Conservation (phyloP, 2,329 filamentous ascomycete genomes). For the Nannizzia gypsea region DNA sequence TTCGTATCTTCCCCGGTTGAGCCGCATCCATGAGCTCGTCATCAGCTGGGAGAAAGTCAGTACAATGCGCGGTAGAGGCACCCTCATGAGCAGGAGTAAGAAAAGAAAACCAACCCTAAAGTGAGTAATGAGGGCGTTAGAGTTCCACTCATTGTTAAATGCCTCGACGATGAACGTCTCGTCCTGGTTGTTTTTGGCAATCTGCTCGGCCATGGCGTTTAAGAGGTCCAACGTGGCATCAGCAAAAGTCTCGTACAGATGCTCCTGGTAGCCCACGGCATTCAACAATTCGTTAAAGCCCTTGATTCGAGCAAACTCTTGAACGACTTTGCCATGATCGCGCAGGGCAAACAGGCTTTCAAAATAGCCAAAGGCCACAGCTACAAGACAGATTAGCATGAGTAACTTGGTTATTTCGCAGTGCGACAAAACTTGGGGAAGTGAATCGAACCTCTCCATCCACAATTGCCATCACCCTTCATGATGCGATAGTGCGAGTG, state of each 20-base stretch:
- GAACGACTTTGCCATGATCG: slow-evolving; percentile 52
- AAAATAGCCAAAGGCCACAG: slow-evolving; percentile 86
- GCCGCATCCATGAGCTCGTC: slow-evolving; percentile 73
- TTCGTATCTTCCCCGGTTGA: slow-evolving; percentile 55
- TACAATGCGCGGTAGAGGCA: too few species aligned
- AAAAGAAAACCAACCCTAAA: slow-evolving; percentile 42
- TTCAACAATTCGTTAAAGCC: slow-evolving; percentile 60
- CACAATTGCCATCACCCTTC: slow-evolving; percentile 89
- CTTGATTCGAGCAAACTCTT: slow-evolving; percentile 60
- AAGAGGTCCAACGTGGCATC: slow-evolving; percentile 62
- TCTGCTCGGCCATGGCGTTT: slow-evolving; percentile 47
- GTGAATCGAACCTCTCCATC: slow-evolving; percentile 77
- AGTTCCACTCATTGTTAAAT: slow-evolving; percentile 61
- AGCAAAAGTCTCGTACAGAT: slow-evolving; percentile 71
- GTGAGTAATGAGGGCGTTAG: slow-evolving; percentile 75
- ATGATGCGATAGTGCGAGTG: slow-evolving; percentile 82
- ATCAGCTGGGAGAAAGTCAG: slow-evolving; percentile 51
- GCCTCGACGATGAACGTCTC: slow-evolving; percentile 47
- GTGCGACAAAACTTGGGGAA: slow-evolving; percentile 12
- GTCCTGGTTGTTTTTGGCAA: slow-evolving; percentile 44
- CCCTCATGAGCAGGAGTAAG: too few species aligned
- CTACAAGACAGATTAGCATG: slow-evolving; percentile 40
- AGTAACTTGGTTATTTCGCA: slow-evolving; percentile 11
- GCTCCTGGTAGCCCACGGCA: slow-evolving; percentile 54
- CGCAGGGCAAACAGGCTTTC: slow-evolving; percentile 64